Conservation (phyloP, 1,284 basidiomycete species). For the Hypsizygus ulmarius region DNA sequence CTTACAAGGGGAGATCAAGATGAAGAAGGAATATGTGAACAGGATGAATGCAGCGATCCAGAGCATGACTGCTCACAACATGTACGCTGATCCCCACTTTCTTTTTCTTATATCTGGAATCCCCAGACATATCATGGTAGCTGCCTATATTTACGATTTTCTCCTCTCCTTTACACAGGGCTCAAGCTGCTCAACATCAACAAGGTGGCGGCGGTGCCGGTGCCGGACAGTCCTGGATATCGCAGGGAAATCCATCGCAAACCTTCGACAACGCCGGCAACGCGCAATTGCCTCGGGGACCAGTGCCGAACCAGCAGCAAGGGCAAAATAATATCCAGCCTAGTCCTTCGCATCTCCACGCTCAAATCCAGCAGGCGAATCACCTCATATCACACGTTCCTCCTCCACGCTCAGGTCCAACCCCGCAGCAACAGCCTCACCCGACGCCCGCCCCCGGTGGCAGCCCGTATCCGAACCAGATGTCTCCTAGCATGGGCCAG, state of each 20-base stretch:
- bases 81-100: constrained; percentile 8
- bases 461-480: constrained; percentile 25
- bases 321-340: constrained; percentile 24
- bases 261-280: constrained; percentile 5
- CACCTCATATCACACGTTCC: constrained; percentile 26
- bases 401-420: constrained; percentile 32
- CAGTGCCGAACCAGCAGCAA: constrained; percentile 14
- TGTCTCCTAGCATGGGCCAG: constrained; percentile 24
- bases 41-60: constrained; percentile 29
- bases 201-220: constrained; percentile 14
- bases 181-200: constrained; percentile 14
- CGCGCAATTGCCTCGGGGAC: constrained; percentile 10
- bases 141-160: not conserved
- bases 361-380: constrained; percentile 26
- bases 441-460: constrained; percentile 13
- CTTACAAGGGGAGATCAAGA: constrained; percentile 29
- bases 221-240: constrained; percentile 18
- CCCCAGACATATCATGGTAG: not conserved
- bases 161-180: constrained; percentile 3
- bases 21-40: constrained; percentile 35
- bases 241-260: constrained; percentile 6
- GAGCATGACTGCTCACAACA: constrained; percentile 7
- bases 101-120: not conserved
- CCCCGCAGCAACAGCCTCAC: constrained; percentile 28
- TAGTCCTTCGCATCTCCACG: constrained; percentile 30